These are phyloP conservation scores for Monilinia laxa DNA, from an alignment of 2,329 filamentous ascomycete species.

Conservation along the genomic window DNA sequence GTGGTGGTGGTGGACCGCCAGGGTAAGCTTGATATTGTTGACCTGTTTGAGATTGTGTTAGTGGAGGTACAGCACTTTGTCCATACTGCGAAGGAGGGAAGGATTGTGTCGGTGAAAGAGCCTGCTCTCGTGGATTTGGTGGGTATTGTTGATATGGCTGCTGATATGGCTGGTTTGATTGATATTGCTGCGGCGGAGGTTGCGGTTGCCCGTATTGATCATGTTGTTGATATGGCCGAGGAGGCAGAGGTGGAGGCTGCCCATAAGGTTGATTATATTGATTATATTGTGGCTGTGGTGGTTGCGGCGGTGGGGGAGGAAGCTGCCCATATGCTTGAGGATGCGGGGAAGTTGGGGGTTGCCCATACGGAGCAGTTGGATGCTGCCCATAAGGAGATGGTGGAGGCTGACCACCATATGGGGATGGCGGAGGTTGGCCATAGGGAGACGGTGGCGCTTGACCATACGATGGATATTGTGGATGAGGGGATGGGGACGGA, in stretches of 20 bases:
- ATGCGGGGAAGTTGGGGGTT: not conserved
- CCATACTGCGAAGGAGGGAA: constrained; percentile 11
- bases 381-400: not conserved
- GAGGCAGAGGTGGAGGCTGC: constrained; percentile 9
- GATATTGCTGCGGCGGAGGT: constrained; percentile 4
- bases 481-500: constrained; percentile 12
- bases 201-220: constrained; percentile 12
- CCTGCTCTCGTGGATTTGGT: not conserved
- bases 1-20: constrained; percentile 7
- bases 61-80: constrained; percentile 8
- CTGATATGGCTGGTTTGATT: constrained; percentile 1
- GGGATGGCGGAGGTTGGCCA: constrained; percentile 1
- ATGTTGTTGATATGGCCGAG: constrained; percentile 13
- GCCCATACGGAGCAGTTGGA: not conserved
- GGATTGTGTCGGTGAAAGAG: not conserved
- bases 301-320: constrained; percentile 3
- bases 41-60: constrained; percentile 23
- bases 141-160: not conserved
- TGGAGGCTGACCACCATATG: not conserved
- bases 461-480: constrained; percentile 6
- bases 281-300: constrained; percentile 8
- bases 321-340: constrained; percentile 13
- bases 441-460: constrained; percentile 3
- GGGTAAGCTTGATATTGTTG: constrained; percentile 24
- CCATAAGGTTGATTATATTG: constrained; percentile 11